A percentile compares a stretch with the other conserved stretches of the same genome.
These are phyloP conservation scores for Penicillium fimorum DNA, from an alignment of 495 filamentous ascomycete species.

Conservation along the genomic window DNA sequence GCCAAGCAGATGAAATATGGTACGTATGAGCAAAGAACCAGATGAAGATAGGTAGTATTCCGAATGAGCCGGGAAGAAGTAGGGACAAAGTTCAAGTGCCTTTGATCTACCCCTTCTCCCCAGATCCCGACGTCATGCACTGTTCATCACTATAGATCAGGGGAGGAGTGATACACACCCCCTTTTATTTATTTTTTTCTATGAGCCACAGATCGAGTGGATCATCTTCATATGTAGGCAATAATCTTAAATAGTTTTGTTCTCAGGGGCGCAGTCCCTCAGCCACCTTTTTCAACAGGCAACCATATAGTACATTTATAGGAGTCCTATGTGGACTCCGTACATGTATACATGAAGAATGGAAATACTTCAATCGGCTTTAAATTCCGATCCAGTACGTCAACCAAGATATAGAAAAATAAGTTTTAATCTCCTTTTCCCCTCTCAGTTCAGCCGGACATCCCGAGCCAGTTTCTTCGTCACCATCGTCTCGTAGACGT, in stretches of 20 bases:
- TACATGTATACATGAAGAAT: too few species aligned
- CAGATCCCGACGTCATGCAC: slow-evolving; percentile 21
- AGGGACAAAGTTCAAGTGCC: neutral
- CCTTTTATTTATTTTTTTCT: neutral
- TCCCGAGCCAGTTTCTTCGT: slow-evolving; percentile 6
- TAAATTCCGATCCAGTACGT: slow-evolving; percentile 10
- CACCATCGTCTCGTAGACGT: slow-evolving; percentile 11
- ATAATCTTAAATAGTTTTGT: neutral
- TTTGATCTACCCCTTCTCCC: neutral
- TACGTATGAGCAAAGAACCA: neutral
- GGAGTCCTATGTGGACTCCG: too few species aligned
- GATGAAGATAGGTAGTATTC: neutral
- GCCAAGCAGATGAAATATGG: neutral
- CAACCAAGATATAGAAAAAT: neutral
- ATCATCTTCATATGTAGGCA: neutral
- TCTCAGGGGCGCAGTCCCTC: neutral
- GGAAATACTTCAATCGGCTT: too few species aligned
- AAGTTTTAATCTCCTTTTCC: neutral
- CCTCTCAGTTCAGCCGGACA: slow-evolving; percentile 5
- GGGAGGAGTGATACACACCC: slow-evolving; percentile 4
- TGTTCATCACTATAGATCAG: slow-evolving; percentile 18
- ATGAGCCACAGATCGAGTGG: slow-evolving; percentile 5
- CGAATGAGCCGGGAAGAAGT: slow-evolving; percentile 1
- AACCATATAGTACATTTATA: slow-evolving; percentile 1
- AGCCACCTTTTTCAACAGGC: slow-evolving; percentile 8